A percentile compares a stretch with the other conserved stretches of the same genome.
Evolutionary conservation across 129 eudicot species (phyloP).

Genomic region (Chrysanthemum makinoi): DNA sequence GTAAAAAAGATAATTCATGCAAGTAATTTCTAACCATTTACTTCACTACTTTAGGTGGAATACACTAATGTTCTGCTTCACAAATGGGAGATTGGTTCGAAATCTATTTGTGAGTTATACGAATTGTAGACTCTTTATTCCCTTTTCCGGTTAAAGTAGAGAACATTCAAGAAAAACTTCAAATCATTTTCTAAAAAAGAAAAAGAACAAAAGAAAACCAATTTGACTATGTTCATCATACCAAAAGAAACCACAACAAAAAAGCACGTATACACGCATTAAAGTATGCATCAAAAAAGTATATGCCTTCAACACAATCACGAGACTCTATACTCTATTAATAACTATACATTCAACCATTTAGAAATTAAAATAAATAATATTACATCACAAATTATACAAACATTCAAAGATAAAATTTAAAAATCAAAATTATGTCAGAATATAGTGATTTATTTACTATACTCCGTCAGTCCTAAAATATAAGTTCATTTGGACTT

Average conservation of each 20-base stretch:
- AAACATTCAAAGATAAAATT: not conserved
- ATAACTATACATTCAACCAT: constrained; percentile 21
- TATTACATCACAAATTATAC: not conserved
- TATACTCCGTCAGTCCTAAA: too few relatives aligned
- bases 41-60: not conserved
- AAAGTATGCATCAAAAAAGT: constrained; percentile 24
- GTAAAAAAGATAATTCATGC: not conserved
- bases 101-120: too few relatives aligned
- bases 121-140: not conserved
- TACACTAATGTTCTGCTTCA: too few relatives aligned
- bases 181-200: constrained; percentile 14
- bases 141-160: constrained; percentile 20
- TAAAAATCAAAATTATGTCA: not conserved
- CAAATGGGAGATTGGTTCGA: too few relatives aligned
- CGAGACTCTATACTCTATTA: constrained; percentile 24
- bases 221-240: constrained; percentile 21
- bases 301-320: constrained; percentile 22
- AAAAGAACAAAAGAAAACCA: constrained; percentile 16
- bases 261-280: constrained; percentile 32
- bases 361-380: not conserved
- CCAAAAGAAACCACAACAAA: constrained; percentile 21
- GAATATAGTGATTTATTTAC: not conserved
- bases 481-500: too few relatives aligned
- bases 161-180: constrained; percentile 15
- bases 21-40: not conserved